phyloP scores from a whole-genome alignment of 352 stramenopile species.

The Phytophthora cactorum region DNA sequence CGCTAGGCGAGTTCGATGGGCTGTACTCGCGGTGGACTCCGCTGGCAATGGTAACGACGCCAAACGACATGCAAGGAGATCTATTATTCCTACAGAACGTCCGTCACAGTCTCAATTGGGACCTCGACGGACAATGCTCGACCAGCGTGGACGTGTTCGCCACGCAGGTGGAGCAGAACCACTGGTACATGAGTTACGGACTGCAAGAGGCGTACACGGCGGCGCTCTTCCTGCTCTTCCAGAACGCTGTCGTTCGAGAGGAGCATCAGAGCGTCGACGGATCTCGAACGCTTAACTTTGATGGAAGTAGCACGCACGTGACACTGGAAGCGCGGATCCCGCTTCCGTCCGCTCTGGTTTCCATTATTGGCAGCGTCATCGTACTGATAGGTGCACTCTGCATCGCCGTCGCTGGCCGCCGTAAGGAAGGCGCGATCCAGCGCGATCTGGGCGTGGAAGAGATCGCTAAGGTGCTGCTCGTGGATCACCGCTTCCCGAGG shows the following conservation, averaged over 20 bases:
- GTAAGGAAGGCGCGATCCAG: conserved; percentile 29
- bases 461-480: conserved; percentile 50
- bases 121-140: conserved; percentile 44
- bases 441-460: conserved; percentile 36
- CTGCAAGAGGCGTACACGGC: conserved; percentile 59
- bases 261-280: conserved; percentile 25
- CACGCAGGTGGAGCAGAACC: conserved; percentile 45
- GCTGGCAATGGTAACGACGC: conserved; percentile 43
- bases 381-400: conserved; percentile 20
- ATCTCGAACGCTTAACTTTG: conserved; percentile 42
- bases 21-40: conserved; percentile 47
- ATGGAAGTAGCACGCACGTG: conserved; percentile 35
- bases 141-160: conserved; percentile 47
- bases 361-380: conserved; percentile 28
- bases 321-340: conserved; percentile 47
- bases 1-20: conserved; percentile 46
- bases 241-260: conserved; percentile 50
- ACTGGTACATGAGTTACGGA: conserved; percentile 49
- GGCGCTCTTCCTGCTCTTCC: conserved; percentile 62
- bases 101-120: conserved; percentile 23
- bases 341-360: conserved; percentile 40
- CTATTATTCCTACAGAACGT: conserved; percentile 43
- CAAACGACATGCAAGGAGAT: conserved; percentile 39
- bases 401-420: conserved; percentile 25
- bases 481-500: conserved; percentile 40